These are phyloP conservation scores for Nicotiana rustica DNA, from an alignment of 305 asterid species.

Conservation along the genomic window DNA sequence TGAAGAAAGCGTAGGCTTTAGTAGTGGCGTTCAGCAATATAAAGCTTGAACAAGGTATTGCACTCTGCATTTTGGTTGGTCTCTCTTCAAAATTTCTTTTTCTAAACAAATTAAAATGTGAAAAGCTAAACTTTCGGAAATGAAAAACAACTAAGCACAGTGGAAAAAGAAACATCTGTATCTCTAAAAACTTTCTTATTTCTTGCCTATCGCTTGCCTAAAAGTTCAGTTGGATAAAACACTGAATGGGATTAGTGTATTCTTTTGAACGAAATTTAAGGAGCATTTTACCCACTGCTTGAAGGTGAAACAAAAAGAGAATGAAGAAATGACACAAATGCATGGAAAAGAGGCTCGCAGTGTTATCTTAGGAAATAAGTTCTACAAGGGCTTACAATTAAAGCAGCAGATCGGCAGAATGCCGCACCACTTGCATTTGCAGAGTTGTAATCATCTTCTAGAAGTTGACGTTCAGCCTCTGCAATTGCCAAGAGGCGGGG, in stretches of 20 bases:
- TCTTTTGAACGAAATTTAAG: constrained; percentile 13
- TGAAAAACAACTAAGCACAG: not conserved
- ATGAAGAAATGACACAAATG: not conserved
- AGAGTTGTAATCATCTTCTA: constrained; percentile 84
- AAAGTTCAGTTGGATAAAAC: constrained; percentile 1
- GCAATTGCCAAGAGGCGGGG: constrained; percentile 91
- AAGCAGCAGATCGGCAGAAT: constrained; percentile 92
- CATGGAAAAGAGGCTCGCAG: constrained; percentile 9
- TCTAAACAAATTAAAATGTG: constrained; percentile 11
- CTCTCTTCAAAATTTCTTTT: not conserved
- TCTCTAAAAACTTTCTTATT: not conserved
- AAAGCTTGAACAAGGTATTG: not conserved
- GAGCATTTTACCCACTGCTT: not conserved
- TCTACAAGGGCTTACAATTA: constrained; percentile 66
- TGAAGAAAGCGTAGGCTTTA: not conserved
- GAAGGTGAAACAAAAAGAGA: not conserved
- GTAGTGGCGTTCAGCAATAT: not conserved
- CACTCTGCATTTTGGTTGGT: not conserved
- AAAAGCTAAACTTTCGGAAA: not conserved
- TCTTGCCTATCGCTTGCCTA: not conserved
- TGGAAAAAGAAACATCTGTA: not conserved
- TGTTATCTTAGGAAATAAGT: constrained; percentile 9
- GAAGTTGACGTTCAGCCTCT: constrained; percentile 90
- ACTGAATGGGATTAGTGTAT: constrained; percentile 7
- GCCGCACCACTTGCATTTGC: constrained; percentile 88